Base-by-base conservation (phyloP, 1,284 basidiomycete genomes). In the Irpex sp. region DNA sequence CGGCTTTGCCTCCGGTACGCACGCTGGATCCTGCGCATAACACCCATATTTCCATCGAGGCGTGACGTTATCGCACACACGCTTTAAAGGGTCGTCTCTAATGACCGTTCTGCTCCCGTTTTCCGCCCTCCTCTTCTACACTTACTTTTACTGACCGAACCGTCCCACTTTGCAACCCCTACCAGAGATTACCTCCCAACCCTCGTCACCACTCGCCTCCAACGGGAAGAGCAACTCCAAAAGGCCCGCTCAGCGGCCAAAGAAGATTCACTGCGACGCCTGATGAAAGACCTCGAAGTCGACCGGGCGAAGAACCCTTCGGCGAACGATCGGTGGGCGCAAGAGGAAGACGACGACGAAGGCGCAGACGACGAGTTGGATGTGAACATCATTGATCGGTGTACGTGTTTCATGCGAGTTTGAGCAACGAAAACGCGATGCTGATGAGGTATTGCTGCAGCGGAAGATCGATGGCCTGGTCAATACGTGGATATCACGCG, bases 241-340 rank as follows among this genome's bases (percentile, higher is more conserved):
- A 79, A 78, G 8, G 76, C 79, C 2, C 82, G 83, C 62, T 89
- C 88, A 67, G 85, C 84, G 58, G 80, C 82, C 65, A 91, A 93
- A 73, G 82, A 90, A 63, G 89, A 92, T 61, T 92, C 93, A 23
- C 80, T 98, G 75, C 86, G 84, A 64, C 80, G 89, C 35, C 77
- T 98, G 63, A 90, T 98, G 88, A 82, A 83, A 63, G 96, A 98
- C 75, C 88, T 98, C 69, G 82, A 83, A 8, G 81, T 96, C 49
- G 87, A 90, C 74, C 81, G 81, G 36, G 79, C 77, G 61, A 77
- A 73, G 65, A 84, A 74, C 14, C n/a, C n/a, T n/a, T n/a, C n/a
- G n/a, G n/a, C n/a, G n/a, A n/a, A n/a, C n/a, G 88, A 87, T 69
- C 75, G 73, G 56, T 88, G 87, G 83, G 79, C 70, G 42, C 75